Evolutionary conservation across 345 rosid genomes (phyloP).

Genomic region (Streptanthus diversifolius): DNA sequence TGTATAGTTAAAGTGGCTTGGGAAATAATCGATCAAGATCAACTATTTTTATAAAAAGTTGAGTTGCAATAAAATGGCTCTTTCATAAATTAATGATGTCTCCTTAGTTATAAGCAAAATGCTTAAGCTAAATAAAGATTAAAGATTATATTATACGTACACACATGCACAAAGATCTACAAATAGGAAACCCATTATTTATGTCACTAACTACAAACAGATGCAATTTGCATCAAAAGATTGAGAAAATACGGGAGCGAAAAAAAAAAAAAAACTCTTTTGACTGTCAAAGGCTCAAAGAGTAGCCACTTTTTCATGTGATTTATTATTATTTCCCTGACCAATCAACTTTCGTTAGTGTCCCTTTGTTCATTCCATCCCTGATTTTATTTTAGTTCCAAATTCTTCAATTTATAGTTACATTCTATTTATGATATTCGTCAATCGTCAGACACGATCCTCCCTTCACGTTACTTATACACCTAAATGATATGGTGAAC

Average conservation of each 20-base stretch:
- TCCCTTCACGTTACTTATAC: slow-evolving; percentile 42
- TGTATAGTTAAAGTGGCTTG: neutral
- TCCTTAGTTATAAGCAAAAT: neutral
- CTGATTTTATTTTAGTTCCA: neutral
- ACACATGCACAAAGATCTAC: neutral
- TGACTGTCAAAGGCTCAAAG: slow-evolving; percentile 29
- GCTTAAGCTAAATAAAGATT: slow-evolving; percentile 2
- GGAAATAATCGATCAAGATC: neutral
- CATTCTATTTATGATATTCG: neutral
- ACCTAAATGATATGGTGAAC: neutral
- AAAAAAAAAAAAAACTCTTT: slow-evolving; percentile 20
- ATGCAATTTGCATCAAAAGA: slow-evolving; percentile 23
- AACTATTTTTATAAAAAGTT: neutral
- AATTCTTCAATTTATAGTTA: neutral
- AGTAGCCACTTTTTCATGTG: slow-evolving; percentile 33
- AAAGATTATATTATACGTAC: neutral
- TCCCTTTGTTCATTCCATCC: neutral
- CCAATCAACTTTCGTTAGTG: slow-evolving; percentile 30
- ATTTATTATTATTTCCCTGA: slow-evolving; percentile 6
- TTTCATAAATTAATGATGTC: neutral
- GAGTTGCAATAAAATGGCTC: neutral
- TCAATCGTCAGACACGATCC: slow-evolving; percentile 45
- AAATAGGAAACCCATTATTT: slow-evolving; percentile 6
- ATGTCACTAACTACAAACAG: slow-evolving; percentile 8
- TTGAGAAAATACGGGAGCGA: slow-evolving; percentile 11